A percentile compares a stretch with the other conserved stretches of the same genome.
Evolutionary conservation across 768 basidiomycete genomes (phyloP).

Genomic region (Boletus sp.): DNA sequence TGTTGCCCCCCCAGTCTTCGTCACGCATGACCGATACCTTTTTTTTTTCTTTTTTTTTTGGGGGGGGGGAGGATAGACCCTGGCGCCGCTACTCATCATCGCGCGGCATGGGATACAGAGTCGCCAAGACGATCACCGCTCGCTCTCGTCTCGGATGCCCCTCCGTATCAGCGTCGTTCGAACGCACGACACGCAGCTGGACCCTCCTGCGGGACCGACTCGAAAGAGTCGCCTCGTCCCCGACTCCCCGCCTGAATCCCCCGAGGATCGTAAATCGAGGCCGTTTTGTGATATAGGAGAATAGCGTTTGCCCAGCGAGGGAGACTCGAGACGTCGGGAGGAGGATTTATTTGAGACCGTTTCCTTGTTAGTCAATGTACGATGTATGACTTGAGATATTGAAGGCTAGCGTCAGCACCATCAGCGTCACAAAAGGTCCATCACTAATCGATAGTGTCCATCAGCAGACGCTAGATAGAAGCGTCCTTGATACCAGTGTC

Average conservation of each 20-base stretch:
- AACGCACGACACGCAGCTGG: conserved; percentile 8
- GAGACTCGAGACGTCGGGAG: neutral
- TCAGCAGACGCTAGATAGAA: too few relatives aligned
- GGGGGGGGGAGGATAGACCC: too few relatives aligned
- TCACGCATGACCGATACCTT: neutral
- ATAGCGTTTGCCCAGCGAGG: neutral
- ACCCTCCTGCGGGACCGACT: neutral
- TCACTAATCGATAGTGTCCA: too few relatives aligned
- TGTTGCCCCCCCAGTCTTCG: neutral
- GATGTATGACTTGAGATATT: neutral
- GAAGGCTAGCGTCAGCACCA: too few relatives aligned
- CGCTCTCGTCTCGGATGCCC: conserved; percentile 6
- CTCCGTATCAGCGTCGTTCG: conserved; percentile 11
- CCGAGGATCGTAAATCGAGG: neutral
- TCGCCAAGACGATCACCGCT: neutral
- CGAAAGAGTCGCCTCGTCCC: neutral
- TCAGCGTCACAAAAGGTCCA: too few relatives aligned
- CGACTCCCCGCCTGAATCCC: neutral
- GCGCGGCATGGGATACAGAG: conserved; percentile 14
- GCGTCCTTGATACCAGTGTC: too few relatives aligned
- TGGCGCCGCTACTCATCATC: conserved; percentile 16
- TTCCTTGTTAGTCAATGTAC: too few relatives aligned
- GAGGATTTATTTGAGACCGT: too few relatives aligned
- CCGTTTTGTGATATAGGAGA: conserved; percentile 6
- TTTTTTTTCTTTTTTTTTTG: too few relatives aligned